Conservation (phyloP, 768 basidiomycete species). For the Kwoniella mangroviensis region DNA sequence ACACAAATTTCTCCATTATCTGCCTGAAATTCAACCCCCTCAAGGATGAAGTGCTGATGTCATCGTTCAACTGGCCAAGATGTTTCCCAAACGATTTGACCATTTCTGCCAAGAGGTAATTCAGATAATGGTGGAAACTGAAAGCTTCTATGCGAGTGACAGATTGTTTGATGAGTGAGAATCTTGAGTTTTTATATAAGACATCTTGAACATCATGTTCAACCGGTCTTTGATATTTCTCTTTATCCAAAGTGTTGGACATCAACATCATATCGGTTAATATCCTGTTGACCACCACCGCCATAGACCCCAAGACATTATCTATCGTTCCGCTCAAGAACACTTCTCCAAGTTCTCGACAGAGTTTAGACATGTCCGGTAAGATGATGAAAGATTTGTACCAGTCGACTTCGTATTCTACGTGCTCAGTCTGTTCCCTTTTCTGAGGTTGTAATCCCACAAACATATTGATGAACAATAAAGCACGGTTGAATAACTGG, state of each 20-base stretch:
- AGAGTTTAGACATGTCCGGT: conserved; percentile 81
- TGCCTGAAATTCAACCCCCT: conserved; percentile 22
- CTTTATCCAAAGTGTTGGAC: conserved; percentile 39
- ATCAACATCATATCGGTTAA: conserved; percentile 40
- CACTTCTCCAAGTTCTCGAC: conserved; percentile 86
- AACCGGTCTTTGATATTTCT: conserved; percentile 24
- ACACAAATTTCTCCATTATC: conserved; percentile 25
- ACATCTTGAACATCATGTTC: conserved; percentile 32
- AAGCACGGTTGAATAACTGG: conserved; percentile 72
- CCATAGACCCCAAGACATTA: conserved; percentile 61
- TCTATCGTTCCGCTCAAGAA: conserved; percentile 67
- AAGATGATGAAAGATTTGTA: conserved; percentile 95
- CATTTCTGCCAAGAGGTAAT: conserved; percentile 42
- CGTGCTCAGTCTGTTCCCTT: conserved; percentile 76
- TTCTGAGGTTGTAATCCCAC: conserved; percentile 91
- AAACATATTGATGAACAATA: conserved; percentile 82
- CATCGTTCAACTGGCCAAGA: background rate
- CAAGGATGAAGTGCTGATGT: background rate
- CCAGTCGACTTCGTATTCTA: conserved; percentile 97
- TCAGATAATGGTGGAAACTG: conserved; percentile 49
- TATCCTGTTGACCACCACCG: conserved; percentile 33
- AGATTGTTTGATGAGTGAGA: conserved; percentile 31
- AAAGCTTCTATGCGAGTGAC: conserved; percentile 35
- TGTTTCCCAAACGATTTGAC: conserved; percentile 21
- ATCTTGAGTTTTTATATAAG: conserved; percentile 26